These are phyloP conservation scores for Colletotrichum noveboracense DNA, from an alignment of 2,329 filamentous ascomycete genomes.

Conservation along the genomic window DNA sequence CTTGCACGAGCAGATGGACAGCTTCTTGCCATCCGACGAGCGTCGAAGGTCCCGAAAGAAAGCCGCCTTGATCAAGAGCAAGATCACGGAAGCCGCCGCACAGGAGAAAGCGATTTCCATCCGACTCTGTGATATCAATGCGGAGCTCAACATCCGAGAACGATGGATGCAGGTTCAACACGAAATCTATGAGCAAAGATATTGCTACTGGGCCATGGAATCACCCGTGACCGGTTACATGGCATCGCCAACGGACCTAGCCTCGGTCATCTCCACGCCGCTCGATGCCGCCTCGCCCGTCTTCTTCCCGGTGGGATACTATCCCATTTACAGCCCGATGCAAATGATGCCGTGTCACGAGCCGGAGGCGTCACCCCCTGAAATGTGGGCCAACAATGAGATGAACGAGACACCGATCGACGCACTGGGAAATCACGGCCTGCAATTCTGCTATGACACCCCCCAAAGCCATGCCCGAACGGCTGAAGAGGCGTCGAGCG, in stretches of 20 bases:
- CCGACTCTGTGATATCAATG: conserved; percentile 53
- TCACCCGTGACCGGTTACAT: neutral
- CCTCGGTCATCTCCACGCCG: conserved; percentile 23
- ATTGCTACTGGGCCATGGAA: neutral
- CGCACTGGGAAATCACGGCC: neutral
- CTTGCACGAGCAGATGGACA: conserved; percentile 36
- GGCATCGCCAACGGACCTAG: neutral
- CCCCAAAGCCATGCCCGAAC: no score
- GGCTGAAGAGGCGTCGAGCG: neutral
- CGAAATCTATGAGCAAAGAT: conserved; percentile 15
- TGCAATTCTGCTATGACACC: neutral
- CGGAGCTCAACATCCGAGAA: conserved; percentile 53
- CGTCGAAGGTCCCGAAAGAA: conserved; percentile 43
- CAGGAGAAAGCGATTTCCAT: conserved; percentile 51
- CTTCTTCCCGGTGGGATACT: conserved; percentile 33
- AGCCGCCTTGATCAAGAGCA: conserved; percentile 43
- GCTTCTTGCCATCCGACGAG: conserved; percentile 20
- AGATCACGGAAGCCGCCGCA: conserved; percentile 47
- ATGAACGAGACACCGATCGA: neutral
- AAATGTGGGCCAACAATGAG: neutral
- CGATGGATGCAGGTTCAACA: conserved; percentile 39
- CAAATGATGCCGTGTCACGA: neutral
- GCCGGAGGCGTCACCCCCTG: neutral
- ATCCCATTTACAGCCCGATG: neutral
- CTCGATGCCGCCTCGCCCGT: conserved; percentile 32